A percentile compares a stretch with the other conserved stretches of the same genome.
Evolutionary conservation across 225 moss, liverwort and hornwort species (phyloP).

Genomic region (Thuidium tamariscinum): DNA sequence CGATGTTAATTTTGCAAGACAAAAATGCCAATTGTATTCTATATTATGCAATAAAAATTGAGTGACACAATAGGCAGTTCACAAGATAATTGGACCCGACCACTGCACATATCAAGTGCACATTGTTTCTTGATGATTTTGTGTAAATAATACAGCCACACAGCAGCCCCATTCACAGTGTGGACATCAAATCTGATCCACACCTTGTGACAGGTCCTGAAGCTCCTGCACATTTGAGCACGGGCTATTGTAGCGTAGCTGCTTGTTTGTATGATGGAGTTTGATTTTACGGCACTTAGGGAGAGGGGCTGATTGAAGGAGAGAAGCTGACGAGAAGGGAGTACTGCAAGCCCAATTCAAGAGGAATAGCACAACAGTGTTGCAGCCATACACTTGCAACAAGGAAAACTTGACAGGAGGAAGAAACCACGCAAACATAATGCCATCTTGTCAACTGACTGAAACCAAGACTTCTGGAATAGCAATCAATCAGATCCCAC

Average conservation of each 20-base stretch:
- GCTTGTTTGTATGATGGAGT: neutral
- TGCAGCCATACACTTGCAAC: neutral
- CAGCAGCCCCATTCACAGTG: too few species aligned
- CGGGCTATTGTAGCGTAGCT: neutral
- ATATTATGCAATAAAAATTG: too few species aligned
- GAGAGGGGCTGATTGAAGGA: neutral
- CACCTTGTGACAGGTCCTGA: too few species aligned
- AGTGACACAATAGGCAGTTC: too few species aligned
- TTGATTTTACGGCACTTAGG: neutral
- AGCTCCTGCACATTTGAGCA: neutral
- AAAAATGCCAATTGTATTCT: too few species aligned
- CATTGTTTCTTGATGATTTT: too few species aligned
- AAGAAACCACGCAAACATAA: neutral
- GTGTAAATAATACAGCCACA: too few species aligned
- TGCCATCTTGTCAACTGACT: neutral
- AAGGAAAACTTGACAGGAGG: neutral
- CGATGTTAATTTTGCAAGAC: too few species aligned
- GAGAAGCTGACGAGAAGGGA: neutral
- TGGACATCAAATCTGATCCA: too few species aligned
- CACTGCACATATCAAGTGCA: too few species aligned
- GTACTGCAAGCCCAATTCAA: neutral
- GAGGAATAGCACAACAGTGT: neutral
- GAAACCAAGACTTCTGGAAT: neutral
- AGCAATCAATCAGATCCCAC: neutral
- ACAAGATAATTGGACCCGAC: too few species aligned